Base-by-base conservation (phyloP, 2,329 filamentous ascomycete genomes). In the Microcera coccophila region DNA sequence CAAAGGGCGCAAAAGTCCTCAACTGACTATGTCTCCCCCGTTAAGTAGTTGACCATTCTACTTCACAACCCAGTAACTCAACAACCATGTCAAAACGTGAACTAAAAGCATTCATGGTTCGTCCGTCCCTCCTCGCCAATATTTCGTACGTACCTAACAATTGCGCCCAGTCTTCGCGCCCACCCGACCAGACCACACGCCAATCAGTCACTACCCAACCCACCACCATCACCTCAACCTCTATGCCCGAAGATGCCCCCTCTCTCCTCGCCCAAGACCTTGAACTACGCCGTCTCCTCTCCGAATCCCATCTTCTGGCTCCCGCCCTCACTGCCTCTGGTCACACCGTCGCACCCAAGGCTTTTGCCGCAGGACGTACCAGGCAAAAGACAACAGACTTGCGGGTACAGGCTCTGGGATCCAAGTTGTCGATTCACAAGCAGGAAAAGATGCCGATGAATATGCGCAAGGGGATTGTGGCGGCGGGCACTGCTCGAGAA, bases 381-480 rank as follows among this genome's bases (percentile, higher is more conserved):
- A 81, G 90, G 22, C 82, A 88, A 53, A 87, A 87, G 64, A 87
- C 90, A 1, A 80, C 86, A 5, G 91, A 97, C 64, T 69, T 96
- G 52, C 85, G 91, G 45, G 73, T 97, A 36, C 86, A 87, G 62
- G 78, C 85, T 10, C 76, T 96, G 3, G 90, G 90, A 7, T 82
- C 85, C n/a, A 90, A 87, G 58, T 64, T 70, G 5, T 89, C 85
- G 16, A 76, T 94, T 36, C 83, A 85, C 53, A 75, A 75, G 43
- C 90, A 95, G 67, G 78, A 84, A 45, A 90, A 85, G 55, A 95
- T 97, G 89, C 91, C 93, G 15, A 86, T 95, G 76, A 70, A 81
- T 32, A 84, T 91, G 61, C 79, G 90, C 45, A 89, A 86, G 67
- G 90, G 91, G n/a, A 96, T 97, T 47, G 70, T 72, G 14, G 76